Base-by-base conservation (phyloP, 202 grass and related monocot species). In the Elaeis oleifera region DNA sequence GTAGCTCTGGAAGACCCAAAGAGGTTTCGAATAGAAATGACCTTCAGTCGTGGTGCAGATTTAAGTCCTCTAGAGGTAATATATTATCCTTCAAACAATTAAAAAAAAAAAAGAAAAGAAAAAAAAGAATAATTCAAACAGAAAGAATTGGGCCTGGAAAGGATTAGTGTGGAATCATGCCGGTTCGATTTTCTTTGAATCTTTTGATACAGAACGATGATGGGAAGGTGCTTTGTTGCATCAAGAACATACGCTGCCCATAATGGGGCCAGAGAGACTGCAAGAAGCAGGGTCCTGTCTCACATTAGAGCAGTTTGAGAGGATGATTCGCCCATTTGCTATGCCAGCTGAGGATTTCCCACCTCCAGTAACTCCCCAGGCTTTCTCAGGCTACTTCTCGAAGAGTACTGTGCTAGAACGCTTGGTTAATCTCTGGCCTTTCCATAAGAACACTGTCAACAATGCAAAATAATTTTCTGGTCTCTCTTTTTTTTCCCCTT, bases 331-430 rank as follows among this genome's bases (percentile, higher is more conserved):
- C 3, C 81, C 81, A 6, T 90, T 96, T 31, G 91, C 87, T 59
- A 96, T 90, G 91, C 91, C 91, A 61, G 79, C 87, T 57, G 91
- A 96, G 78, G 91, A 96, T 83, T 96, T 96, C 31, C 91, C 87
- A 2, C 84, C 81, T 52, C 70, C 91, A 11, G 29, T 71, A 16
- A 83, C 67, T 59, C 71, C 84, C 32, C 84, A 79, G 63, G 75
- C 81, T 63, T 81, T 90, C 55, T 49, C 87, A 31, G 84, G 85
- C 48, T 66, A 81, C 68, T 90, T 90, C 64, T 76, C 67, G 21
- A 81, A 79, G 59, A 76, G 81, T 72, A 68, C 54, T 1, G 63
- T 74, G 50, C 63, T 70, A 61, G 68, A 71, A 83, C 80, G 74
- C 67, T 68, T 79, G 81, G 87, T 88, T 70, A 80, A 77, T 76